Base-by-base conservation (phyloP, 306 rosid species). In the Carpinus viminea region DNA sequence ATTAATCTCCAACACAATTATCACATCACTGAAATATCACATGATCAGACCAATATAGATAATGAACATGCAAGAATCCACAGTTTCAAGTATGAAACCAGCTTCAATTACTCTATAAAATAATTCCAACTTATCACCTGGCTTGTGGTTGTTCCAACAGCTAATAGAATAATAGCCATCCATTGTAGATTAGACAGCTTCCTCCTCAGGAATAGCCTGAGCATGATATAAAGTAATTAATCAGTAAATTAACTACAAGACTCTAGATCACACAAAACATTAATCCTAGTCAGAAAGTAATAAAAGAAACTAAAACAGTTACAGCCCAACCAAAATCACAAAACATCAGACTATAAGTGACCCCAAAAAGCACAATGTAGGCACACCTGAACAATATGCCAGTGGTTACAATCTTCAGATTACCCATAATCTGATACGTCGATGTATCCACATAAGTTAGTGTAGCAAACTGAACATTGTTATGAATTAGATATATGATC, bases 111-210 rank as follows among this genome's bases (percentile, higher is more conserved):
- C 17, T 24, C 21, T 21, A 43, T 20, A 20, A 12, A 6, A 16
- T 1, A 70, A 50, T 21, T 12, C 26, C 10, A 26, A 59, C 31
- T 31, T 16, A 72, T 57, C 76, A 92, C 97, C 97, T 94, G 98
- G 88, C 98, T 94, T 36, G 97, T 92, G 88, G 98, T 94, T 72
- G 98, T 89, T 82, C 97, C 98, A 62, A 94, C 88, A 78, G 98
- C 98, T 90, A 94, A 83, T 36, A 94, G 64, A 80, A 89, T 68
- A 85, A 94, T 75, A 36, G 97, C 98, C 85, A 92, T 89, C 98
- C 97, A 91, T 82, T 89, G 97, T 82, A 94, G 85, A 82, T 88
- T 89, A 36, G 97, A 91, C 84, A 94, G 89, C 87, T 86, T 94
- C 90, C 85, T 91, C 78, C 88, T 89, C 38, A 94, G 85, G 26